Conservation (phyloP, 352 stramenopile genomes). For the Aphanomyces euteiches region DNA sequence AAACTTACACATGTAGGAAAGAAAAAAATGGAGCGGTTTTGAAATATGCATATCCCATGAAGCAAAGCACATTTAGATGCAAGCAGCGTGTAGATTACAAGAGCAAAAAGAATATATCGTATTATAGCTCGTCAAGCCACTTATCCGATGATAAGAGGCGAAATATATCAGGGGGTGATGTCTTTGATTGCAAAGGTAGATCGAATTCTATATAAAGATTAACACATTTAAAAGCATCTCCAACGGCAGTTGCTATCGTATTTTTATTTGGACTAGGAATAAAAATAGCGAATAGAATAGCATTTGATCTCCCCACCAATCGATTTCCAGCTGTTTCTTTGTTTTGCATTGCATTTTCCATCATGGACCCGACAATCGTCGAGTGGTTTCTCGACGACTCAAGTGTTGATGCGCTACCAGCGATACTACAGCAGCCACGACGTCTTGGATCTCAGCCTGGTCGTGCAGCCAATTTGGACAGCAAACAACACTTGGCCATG, state of each 20-base stretch:
- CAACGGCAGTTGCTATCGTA: slow-evolving; percentile 7
- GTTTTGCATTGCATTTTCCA: neutral
- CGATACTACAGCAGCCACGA: no score
- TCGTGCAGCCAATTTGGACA: no score
- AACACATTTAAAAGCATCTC: neutral
- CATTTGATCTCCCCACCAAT: neutral
- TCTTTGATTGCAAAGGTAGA: slow-evolving; percentile 1
- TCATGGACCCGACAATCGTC: no score
- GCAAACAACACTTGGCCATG: no score
- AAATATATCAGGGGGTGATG: neutral
- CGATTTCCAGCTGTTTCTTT: neutral
- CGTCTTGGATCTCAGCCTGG: no score
- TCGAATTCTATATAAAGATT: neutral
- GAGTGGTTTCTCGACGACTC: no score
- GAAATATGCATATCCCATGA: neutral
- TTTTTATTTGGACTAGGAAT: slow-evolving; percentile 9
- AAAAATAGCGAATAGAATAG: slow-evolving; percentile 9
- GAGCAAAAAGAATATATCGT: neutral
- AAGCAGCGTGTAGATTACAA: neutral
- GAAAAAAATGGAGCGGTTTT: neutral
- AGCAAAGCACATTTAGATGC: neutral
- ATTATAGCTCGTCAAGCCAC: neutral
- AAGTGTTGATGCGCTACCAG: no score
- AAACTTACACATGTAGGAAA: neutral
- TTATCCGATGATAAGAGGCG: neutral